Base-by-base conservation (phyloP, 2,329 filamentous ascomycete species). In the Chalaropsis ovoidea region DNA sequence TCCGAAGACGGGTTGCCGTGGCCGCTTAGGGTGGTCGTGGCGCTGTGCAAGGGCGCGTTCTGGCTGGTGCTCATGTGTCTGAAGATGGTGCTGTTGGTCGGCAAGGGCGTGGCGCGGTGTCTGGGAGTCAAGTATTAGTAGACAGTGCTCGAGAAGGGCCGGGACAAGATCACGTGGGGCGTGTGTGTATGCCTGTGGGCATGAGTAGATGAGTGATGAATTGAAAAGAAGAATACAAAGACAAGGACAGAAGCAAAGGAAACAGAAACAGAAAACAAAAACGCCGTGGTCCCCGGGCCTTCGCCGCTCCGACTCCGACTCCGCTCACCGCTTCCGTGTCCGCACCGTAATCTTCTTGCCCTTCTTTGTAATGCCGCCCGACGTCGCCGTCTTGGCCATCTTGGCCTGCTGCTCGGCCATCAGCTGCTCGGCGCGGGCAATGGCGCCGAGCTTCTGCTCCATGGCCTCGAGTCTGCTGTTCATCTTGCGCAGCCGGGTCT, bases 371-470 rank as follows among this genome's bases (percentile, higher is more conserved):
- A 78, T 71, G 15, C 82, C 82, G 45, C 82, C 82, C 5, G 81
- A 79, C 1, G 83, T 86, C 8, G 81, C 77, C 69, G 83, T 85
- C 77, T 87, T 87, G 43, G 82, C 82, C 83, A 86, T 86, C 72
- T 80, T 82, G 19, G 82, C 81, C 67, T 80, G 77, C 73, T 86
- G 82, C 65, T 83, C 67, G 68, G 84, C 83, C 31, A 87, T 76
- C 69, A 80, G 76, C 47, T 77, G 74, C 73, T 87, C 84, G 27
- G 83, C 81, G 24, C 79, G 76, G n/a, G 78, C 76, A 35, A 87
- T 74, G 1, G 77, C 76, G 71, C 77, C 77, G 68, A 85, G 75
- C 73, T 84, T 82, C 74, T 81, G 79, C 69, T 77, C 78, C 5
- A 82, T 79, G 22, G 72, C 74, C 63, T 77, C 77, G 22, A 86